Conservation (phyloP, 352 stramenopile genomes). For the Globisporangium takayamanum region DNA sequence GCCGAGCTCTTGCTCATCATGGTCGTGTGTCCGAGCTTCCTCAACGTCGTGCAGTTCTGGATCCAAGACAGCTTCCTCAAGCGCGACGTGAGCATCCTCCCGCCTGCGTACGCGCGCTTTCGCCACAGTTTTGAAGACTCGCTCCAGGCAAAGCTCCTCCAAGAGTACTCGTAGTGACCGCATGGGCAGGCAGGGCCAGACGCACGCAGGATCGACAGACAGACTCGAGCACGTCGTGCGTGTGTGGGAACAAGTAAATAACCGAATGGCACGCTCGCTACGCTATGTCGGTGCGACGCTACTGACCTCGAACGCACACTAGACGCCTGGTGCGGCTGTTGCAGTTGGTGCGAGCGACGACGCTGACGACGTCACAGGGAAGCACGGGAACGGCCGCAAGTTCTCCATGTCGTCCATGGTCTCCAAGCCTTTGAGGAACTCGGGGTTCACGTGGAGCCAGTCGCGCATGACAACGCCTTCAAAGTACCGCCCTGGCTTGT, state of each 20-base stretch:
- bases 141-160: slow-evolving; percentile 58
- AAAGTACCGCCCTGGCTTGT: slow-evolving; percentile 14
- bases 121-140: slow-evolving; percentile 62
- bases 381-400: slow-evolving; percentile 26
- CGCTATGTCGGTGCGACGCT: too few species aligned
- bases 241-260: too few species aligned
- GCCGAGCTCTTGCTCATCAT: slow-evolving; percentile 72
- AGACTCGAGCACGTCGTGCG: too few species aligned
- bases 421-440: slow-evolving; percentile 21
- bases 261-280: too few species aligned
- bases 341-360: neutral
- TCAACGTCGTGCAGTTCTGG: slow-evolving; percentile 84
- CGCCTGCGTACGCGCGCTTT: slow-evolving; percentile 50
- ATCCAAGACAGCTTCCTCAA: slow-evolving; percentile 85
- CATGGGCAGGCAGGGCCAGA: neutral
- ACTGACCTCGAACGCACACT: neutral
- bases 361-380: slow-evolving; percentile 9
- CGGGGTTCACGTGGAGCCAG: slow-evolving; percentile 21
- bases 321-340: neutral
- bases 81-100: slow-evolving; percentile 55
- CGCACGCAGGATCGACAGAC: neutral
- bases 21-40: slow-evolving; percentile 77
- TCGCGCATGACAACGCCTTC: slow-evolving; percentile 21
- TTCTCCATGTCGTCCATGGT: slow-evolving; percentile 31
- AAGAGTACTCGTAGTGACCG: slow-evolving; percentile 14